Evolutionary conservation across 2,329 filamentous ascomycete species (phyloP).

Genomic region (Claviceps maximensis): DNA sequence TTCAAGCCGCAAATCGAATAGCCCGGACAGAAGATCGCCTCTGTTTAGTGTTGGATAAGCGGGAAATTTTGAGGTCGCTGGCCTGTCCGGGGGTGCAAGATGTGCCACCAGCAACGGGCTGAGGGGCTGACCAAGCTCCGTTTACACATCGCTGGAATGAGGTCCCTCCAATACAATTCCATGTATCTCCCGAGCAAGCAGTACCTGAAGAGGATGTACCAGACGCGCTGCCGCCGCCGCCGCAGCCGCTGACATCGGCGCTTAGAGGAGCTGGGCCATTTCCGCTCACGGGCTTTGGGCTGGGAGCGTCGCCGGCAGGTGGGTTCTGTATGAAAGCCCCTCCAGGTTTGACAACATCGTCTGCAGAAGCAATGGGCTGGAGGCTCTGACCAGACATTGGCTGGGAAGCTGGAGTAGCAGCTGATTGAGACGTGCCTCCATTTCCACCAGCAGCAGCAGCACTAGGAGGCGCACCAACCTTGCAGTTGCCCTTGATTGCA

Average conservation of each 20-base stretch:
- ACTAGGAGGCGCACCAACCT: slow-evolving; percentile 4
- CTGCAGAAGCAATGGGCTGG: not conserved
- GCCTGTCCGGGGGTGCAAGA: slow-evolving; percentile 25
- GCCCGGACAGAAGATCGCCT: slow-evolving; percentile 16
- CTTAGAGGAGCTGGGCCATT: slow-evolving; percentile 4
- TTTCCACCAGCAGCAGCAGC: slow-evolving; percentile 7
- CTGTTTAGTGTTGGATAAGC: slow-evolving; percentile 12
- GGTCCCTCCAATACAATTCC: slow-evolving; percentile 38
- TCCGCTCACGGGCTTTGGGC: slow-evolving; percentile 9
- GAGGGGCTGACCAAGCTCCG: slow-evolving; percentile 33
- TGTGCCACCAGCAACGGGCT: slow-evolving; percentile 31
- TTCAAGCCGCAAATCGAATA: slow-evolving; percentile 10
- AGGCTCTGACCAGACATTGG: not conserved
- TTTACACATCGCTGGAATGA: slow-evolving; percentile 43
- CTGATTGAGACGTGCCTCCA: not conserved
- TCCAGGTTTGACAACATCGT: slow-evolving; percentile 13
- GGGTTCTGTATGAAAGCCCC: slow-evolving; percentile 21
- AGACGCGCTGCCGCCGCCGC: slow-evolving; percentile 14
- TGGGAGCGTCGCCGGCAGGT: slow-evolving; percentile 3
- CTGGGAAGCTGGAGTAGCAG: not conserved
- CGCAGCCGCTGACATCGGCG: slow-evolving; percentile 7
- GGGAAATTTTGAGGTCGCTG: slow-evolving; percentile 20
- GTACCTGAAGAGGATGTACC: slow-evolving; percentile 26
- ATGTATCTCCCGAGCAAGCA: slow-evolving; percentile 36
- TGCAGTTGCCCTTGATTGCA: slow-evolving; percentile 11